Percentiles rank a stretch among this genome's conserved stretches.
phyloP scores from a whole-genome alignment of 2,329 filamentous ascomycete species.

The Sarocladiaceae sp. region DNA sequence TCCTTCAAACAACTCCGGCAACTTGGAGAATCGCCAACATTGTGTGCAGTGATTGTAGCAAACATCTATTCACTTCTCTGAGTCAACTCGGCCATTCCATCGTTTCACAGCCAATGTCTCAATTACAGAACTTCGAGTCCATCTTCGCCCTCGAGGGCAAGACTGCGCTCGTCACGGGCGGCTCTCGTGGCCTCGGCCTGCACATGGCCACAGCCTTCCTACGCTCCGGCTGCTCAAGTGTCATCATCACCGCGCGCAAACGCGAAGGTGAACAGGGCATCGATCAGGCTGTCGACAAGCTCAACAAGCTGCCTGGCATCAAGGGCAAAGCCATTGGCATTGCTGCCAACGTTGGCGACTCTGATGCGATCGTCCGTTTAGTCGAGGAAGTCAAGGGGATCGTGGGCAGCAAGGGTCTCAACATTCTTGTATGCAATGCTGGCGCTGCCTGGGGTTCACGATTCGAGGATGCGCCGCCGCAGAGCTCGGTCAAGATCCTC shows the following conservation, averaged over 20 bases:
- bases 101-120: constrained; percentile 17
- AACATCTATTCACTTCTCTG: too few relatives aligned
- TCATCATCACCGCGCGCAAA: constrained; percentile 70
- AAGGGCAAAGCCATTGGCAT: constrained; percentile 55
- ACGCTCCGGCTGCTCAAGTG: constrained; percentile 62
- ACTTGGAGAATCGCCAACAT: too few relatives aligned
- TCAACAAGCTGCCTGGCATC: constrained; percentile 56
- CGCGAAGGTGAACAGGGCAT: constrained; percentile 47
- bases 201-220: constrained; percentile 61
- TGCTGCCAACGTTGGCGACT: constrained; percentile 58
- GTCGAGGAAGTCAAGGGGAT: constrained; percentile 48
- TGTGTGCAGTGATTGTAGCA: too few relatives aligned
- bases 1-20: background rate
- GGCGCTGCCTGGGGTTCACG: constrained; percentile 64
- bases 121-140: constrained; percentile 20
- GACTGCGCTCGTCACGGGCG: constrained; percentile 41
- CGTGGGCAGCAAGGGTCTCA: constrained; percentile 50
- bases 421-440: constrained; percentile 66
- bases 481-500: constrained; percentile 60
- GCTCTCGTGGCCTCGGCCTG: constrained; percentile 46
- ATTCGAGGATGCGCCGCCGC: constrained; percentile 57
- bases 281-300: constrained; percentile 56
- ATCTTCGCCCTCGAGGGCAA: constrained; percentile 29
- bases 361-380: constrained; percentile 55
- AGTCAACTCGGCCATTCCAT: too few relatives aligned